Evolutionary conservation across 139 green algal genomes (phyloP).

Genomic region (Tetratostichococcus sp.): DNA sequence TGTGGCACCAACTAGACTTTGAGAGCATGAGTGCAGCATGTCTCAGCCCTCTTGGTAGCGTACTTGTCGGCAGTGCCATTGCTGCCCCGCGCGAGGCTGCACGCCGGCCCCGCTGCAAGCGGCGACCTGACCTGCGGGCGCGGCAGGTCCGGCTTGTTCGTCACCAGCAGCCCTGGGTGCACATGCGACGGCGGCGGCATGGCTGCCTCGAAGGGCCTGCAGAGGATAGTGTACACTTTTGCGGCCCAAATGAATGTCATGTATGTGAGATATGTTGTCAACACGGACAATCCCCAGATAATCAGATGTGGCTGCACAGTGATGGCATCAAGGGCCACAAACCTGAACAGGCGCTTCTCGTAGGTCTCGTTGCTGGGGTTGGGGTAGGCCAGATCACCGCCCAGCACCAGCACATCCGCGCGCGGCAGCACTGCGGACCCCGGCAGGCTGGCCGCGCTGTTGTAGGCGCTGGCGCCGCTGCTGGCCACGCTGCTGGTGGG

Average conservation of each 20-base stretch:
- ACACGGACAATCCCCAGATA: too few relatives aligned
- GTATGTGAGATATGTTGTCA: too few relatives aligned
- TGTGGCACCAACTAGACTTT: too few relatives aligned
- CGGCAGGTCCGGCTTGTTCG: conserved; percentile 73
- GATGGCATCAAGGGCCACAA: too few relatives aligned
- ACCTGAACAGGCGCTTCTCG: conserved; percentile 64
- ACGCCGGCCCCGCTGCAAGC: too few relatives aligned
- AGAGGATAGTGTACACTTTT: neutral
- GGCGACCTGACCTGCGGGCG: neutral
- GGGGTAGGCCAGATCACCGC: conserved; percentile 85
- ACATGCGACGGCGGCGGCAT: conserved; percentile 72
- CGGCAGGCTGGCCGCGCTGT: conserved; percentile 3
- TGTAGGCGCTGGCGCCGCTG: neutral
- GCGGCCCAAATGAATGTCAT: too few relatives aligned
- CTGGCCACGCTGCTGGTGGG: neutral
- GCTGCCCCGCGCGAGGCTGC: neutral
- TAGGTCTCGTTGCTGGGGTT: conserved; percentile 79
- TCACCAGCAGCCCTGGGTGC: conserved; percentile 67
- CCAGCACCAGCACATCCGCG: conserved; percentile 64
- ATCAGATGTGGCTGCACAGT: neutral
- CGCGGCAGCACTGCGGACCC: conserved; percentile 46
- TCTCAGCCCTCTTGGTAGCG: too few relatives aligned
- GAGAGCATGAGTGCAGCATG: too few relatives aligned
- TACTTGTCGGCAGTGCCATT: neutral
- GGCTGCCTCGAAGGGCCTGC: conserved; percentile 70